These are phyloP conservation scores for Thielaviopsis euricoi DNA, from an alignment of 2,329 filamentous ascomycete species.

Conservation along the genomic window DNA sequence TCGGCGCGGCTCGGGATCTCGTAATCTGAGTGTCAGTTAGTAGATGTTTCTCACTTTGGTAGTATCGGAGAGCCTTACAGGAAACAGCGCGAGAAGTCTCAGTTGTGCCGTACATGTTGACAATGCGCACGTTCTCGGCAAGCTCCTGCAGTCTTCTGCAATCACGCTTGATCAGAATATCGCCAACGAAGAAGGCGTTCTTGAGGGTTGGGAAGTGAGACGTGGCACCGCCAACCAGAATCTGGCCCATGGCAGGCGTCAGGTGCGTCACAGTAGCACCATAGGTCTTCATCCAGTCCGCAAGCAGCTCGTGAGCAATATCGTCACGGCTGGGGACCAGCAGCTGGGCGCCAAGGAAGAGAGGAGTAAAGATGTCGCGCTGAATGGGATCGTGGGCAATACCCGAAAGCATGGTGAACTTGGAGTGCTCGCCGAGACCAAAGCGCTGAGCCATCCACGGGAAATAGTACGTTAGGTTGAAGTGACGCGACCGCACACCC, in stretches of 20 bases:
- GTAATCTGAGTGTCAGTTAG: constrained; percentile 30
- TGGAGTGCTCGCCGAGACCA: constrained; percentile 50
- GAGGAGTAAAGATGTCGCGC: constrained; percentile 71
- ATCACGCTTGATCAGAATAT: constrained; percentile 72
- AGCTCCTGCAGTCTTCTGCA: constrained; percentile 61
- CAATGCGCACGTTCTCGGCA: constrained; percentile 56
- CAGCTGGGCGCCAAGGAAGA: constrained; percentile 69
- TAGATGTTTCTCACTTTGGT: neutral
- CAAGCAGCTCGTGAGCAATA: constrained; percentile 71
- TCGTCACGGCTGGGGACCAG: constrained; percentile 66
- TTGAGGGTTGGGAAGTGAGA: constrained; percentile 63
- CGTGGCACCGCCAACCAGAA: constrained; percentile 69
- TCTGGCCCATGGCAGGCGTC: constrained; percentile 93
- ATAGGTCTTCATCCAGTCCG: constrained; percentile 73
- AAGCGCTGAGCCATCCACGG: constrained; percentile 87
- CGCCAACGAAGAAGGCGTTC: constrained; percentile 79
- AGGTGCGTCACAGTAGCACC: constrained; percentile 68
- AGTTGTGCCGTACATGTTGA: constrained; percentile 81
- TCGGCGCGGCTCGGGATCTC: constrained; percentile 52
- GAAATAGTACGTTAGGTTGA: constrained; percentile 71
- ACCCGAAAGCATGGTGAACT: constrained; percentile 70
- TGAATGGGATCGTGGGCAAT: constrained; percentile 52
- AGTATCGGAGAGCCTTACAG: constrained; percentile 21
- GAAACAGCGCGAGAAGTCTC: constrained; percentile 70
- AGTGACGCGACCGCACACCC: constrained; percentile 78